These are phyloP conservation scores for Scutellaria baicalensis DNA, from an alignment of 257 asterid genomes.

Conservation along the genomic window DNA sequence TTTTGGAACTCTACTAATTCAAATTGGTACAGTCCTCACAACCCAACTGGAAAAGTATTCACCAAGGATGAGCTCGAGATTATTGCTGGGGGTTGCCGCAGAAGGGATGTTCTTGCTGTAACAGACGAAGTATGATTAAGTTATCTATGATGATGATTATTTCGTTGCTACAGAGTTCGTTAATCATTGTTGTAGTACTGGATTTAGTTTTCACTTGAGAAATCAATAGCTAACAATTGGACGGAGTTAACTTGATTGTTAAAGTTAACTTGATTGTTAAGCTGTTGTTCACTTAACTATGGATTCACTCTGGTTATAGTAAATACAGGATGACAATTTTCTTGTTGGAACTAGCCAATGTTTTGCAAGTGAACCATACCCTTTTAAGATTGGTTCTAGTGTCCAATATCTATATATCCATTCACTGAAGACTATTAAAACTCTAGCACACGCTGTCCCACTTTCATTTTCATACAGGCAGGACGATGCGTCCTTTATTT, in stretches of 20 bases:
- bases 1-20: conserved; percentile 28
- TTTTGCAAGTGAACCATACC: background rate
- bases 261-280: background rate
- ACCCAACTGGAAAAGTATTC: conserved; percentile 92
- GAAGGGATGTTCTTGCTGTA: conserved; percentile 64
- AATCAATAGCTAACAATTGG: background rate
- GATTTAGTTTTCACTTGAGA: background rate
- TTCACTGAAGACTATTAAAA: background rate
- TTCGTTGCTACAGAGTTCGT: background rate
- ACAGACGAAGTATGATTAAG: conserved; percentile 77
- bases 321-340: background rate
- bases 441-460: background rate
- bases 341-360: background rate
- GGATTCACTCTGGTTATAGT: background rate
- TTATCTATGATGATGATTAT: too few relatives aligned
- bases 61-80: conserved; percentile 69
- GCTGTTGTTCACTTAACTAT: background rate
- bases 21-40: conserved; percentile 76
- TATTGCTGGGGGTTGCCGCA: conserved; percentile 75
- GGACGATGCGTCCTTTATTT: background rate
- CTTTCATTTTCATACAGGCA: background rate
- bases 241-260: background rate
- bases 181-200: background rate
- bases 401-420: background rate
- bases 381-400: background rate